These are phyloP conservation scores for Geotrichum restrictum DNA, from an alignment of 1,139 yeast species.

Conservation along the genomic window DNA sequence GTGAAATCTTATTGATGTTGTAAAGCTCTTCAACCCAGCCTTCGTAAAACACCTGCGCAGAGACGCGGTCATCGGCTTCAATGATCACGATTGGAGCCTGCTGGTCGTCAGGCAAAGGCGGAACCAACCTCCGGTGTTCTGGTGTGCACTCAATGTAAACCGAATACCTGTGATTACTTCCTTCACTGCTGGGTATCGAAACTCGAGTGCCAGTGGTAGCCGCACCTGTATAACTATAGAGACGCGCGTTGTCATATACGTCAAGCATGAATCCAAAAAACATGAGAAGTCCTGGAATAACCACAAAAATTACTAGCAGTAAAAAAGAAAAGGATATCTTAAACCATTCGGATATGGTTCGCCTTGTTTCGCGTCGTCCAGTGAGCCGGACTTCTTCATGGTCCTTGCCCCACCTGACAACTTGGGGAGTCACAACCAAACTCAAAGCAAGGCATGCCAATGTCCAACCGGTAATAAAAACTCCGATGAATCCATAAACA, in stretches of 20 bases:
- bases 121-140: constrained; percentile 20
- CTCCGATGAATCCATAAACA: constrained; percentile 50
- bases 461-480: constrained; percentile 55
- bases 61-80: constrained; percentile 66
- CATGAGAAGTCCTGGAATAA: constrained; percentile 40
- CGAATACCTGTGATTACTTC: constrained; percentile 4
- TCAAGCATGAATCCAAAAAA: constrained; percentile 54
- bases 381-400: constrained; percentile 55
- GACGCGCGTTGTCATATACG: constrained; percentile 53
- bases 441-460: constrained; percentile 48
- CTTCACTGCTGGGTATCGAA: constrained; percentile 1
- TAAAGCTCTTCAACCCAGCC: constrained; percentile 69
- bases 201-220: constrained; percentile 15
- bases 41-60: constrained; percentile 59
- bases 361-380: constrained; percentile 57
- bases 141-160: constrained; percentile 57
- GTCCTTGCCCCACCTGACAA: constrained; percentile 51
- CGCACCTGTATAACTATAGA: constrained; percentile 39
- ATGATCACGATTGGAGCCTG: constrained; percentile 63
- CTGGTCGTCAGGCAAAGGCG: constrained; percentile 21
- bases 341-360: constrained; percentile 54
- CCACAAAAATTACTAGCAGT: constrained; percentile 27
- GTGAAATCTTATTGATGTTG: constrained; percentile 56
- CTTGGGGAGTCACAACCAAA: constrained; percentile 48
- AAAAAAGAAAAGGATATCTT: constrained; percentile 46